Evolutionary conservation across 768 basidiomycete species (phyloP).

Genomic region (Pleurotus sapidus): DNA sequence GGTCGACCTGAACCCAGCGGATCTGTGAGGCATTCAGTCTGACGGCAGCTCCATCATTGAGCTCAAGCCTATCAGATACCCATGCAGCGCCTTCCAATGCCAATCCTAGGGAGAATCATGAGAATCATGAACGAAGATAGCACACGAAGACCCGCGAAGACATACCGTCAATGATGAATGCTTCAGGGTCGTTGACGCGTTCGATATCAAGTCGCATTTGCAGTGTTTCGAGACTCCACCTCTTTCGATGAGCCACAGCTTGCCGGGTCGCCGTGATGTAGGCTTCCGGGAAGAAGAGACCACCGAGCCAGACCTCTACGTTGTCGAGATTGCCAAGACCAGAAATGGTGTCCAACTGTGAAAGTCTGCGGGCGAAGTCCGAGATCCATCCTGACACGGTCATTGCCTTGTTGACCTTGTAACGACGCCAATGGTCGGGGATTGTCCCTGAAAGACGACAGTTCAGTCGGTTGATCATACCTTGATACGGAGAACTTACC

Average conservation of each 20-base stretch:
- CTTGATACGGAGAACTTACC: slow-evolving; percentile 40
- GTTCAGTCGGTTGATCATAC: slow-evolving; percentile 11
- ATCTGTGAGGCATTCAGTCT: slow-evolving; percentile 80
- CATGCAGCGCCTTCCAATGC: slow-evolving; percentile 86
- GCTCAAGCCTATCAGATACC: slow-evolving; percentile 60
- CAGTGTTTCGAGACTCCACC: slow-evolving; percentile 91
- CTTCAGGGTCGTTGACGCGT: slow-evolving; percentile 69
- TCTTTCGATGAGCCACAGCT: slow-evolving; percentile 89
- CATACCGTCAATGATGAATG: slow-evolving; percentile 88
- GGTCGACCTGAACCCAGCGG: slow-evolving; percentile 73
- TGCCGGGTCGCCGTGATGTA: slow-evolving; percentile 96
- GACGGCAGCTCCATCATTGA: slow-evolving; percentile 85
- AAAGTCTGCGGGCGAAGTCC: slow-evolving; percentile 75
- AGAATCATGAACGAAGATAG: slow-evolving; percentile 8
- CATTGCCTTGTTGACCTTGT: slow-evolving; percentile 83
- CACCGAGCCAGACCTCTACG: slow-evolving; percentile 88
- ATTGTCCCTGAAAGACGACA: slow-evolving; percentile 62
- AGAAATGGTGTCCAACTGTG: slow-evolving; percentile 78
- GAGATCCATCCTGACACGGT: slow-evolving; percentile 84
- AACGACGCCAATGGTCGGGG: slow-evolving; percentile 83
- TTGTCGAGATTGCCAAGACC: slow-evolving; percentile 59
- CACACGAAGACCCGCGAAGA: slow-evolving; percentile 11
- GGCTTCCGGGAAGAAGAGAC: slow-evolving; percentile 94
- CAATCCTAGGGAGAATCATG: slow-evolving; percentile 52
- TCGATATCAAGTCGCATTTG: slow-evolving; percentile 80